Evolutionary conservation across 768 basidiomycete genomes (phyloP).

Genomic region (Xerocomus brunneocitrinus): DNA sequence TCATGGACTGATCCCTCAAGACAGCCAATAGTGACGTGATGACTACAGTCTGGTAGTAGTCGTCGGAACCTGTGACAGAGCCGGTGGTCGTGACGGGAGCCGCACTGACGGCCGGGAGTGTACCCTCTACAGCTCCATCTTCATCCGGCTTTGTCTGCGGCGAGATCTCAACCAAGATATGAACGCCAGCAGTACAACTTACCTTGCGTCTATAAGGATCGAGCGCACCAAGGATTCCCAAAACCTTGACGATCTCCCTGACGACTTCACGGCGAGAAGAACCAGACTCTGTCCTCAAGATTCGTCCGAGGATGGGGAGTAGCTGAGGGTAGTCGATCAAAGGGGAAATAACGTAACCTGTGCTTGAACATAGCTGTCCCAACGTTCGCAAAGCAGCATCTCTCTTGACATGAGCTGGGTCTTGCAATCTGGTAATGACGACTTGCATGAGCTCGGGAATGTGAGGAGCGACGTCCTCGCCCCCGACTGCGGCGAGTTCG

Average conservation of each 20-base stretch:
- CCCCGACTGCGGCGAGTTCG: constrained; percentile 88
- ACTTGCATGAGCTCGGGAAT: constrained; percentile 87
- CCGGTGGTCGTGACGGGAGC: constrained; percentile 63
- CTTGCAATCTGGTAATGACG: constrained; percentile 84
- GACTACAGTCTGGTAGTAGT: constrained; percentile 96
- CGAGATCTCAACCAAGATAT: constrained; percentile 5
- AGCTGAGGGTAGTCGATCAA: constrained; percentile 89
- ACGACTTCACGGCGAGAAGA: constrained; percentile 84
- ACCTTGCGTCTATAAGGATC: constrained; percentile 97
- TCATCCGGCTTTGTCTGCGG: constrained; percentile 57
- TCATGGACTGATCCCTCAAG: constrained; percentile 83
- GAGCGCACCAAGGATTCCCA: constrained; percentile 92
- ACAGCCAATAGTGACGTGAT: constrained; percentile 84
- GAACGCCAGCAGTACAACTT: constrained; percentile 10
- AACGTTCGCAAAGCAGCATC: constrained; percentile 93
- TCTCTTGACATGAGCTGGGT: constrained; percentile 82
- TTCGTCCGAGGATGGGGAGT: constrained; percentile 76
- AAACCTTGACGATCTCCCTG: constrained; percentile 89
- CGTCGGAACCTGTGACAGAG: constrained; percentile 69
- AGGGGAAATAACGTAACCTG: constrained; percentile 90
- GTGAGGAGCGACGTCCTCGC: constrained; percentile 81
- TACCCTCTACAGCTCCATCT: constrained; percentile 56
- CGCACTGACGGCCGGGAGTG: constrained; percentile 58
- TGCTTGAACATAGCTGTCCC: constrained; percentile 93
- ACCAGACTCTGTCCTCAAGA: constrained; percentile 76